phyloP scores from a whole-genome alignment of 202 grass and related monocot genomes.

The Zoysia matrella region DNA sequence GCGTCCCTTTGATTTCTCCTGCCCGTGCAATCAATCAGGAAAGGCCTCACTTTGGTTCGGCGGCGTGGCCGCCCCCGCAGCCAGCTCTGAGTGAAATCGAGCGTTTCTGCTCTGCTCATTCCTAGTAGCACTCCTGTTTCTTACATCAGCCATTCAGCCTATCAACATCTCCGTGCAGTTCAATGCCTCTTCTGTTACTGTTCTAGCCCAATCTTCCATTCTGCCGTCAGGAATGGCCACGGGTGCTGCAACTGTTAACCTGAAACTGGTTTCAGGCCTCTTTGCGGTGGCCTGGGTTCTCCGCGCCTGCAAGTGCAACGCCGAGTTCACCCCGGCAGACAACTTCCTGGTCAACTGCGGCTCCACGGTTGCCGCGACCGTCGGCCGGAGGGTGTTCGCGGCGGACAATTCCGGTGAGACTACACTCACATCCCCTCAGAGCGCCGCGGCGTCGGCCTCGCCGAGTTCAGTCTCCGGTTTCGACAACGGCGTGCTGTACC shows the following conservation, averaged over 20 bases:
- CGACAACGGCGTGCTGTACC: slow-evolving; percentile 46
- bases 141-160: neutral
- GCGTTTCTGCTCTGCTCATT: neutral
- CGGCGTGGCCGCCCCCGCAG: neutral
- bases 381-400: slow-evolving; percentile 55
- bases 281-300: slow-evolving; percentile 32
- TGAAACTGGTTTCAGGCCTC: slow-evolving; percentile 12
- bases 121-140: neutral
- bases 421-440: slow-evolving; percentile 48
- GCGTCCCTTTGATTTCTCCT: neutral
- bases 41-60: neutral
- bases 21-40: neutral
- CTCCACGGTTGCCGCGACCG: slow-evolving; percentile 43
- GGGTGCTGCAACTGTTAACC: neutral
- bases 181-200: neutral
- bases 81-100: neutral
- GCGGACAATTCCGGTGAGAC: slow-evolving; percentile 51
- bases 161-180: neutral
- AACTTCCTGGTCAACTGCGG: slow-evolving; percentile 87
- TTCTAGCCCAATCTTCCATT: neutral
- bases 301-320: slow-evolving; percentile 35
- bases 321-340: slow-evolving; percentile 70
- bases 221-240: slow-evolving; percentile 20
- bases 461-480: slow-evolving; percentile 38
- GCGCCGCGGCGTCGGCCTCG: slow-evolving; percentile 39